phyloP scores from a whole-genome alignment of 208 protist species.

The Borovskyia barvae region DNA sequence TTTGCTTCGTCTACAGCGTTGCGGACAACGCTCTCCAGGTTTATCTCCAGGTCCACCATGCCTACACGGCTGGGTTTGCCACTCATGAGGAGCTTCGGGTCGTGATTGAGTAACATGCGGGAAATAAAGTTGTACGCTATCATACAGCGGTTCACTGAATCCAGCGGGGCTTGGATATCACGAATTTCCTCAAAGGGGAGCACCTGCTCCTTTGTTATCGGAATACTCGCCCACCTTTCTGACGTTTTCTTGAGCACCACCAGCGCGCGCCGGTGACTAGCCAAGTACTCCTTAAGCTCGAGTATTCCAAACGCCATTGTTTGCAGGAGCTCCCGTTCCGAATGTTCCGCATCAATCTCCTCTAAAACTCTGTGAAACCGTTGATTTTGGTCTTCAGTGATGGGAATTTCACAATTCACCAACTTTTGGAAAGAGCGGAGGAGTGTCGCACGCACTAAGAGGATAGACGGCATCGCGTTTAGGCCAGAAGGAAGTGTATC shows the following conservation, averaged over 20 bases:
- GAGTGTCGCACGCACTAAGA: constrained; percentile 69
- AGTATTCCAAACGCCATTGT: constrained; percentile 80
- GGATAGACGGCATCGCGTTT: constrained; percentile 80
- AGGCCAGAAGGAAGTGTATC: constrained; percentile 81
- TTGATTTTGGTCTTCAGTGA: constrained; percentile 32
- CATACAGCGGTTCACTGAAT: constrained; percentile 66
- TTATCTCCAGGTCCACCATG: constrained; percentile 84
- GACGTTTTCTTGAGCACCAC: constrained; percentile 42
- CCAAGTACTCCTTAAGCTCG: constrained; percentile 81
- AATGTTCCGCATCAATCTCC: constrained; percentile 70
- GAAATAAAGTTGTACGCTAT: constrained; percentile 88
- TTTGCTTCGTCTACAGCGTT: constrained; percentile 85
- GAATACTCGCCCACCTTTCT: constrained; percentile 31
- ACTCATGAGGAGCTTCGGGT: constrained; percentile 10
- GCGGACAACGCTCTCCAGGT: constrained; percentile 81
- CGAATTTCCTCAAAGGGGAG: constrained; percentile 55
- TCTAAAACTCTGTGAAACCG: constrained; percentile 61
- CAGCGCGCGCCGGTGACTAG: constrained; percentile 55
- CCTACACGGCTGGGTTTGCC: constrained; percentile 50
- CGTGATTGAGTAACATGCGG: constrained; percentile 69
- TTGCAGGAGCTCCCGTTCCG: constrained; percentile 61
- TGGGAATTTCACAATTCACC: constrained; percentile 66
- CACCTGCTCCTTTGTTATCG: constrained; percentile 37
- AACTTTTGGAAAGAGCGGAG: constrained; percentile 70
- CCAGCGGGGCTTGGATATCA: constrained; percentile 64